phyloP scores from a whole-genome alignment of 2,329 filamentous ascomycete genomes.

The Nakataea oryzae region DNA sequence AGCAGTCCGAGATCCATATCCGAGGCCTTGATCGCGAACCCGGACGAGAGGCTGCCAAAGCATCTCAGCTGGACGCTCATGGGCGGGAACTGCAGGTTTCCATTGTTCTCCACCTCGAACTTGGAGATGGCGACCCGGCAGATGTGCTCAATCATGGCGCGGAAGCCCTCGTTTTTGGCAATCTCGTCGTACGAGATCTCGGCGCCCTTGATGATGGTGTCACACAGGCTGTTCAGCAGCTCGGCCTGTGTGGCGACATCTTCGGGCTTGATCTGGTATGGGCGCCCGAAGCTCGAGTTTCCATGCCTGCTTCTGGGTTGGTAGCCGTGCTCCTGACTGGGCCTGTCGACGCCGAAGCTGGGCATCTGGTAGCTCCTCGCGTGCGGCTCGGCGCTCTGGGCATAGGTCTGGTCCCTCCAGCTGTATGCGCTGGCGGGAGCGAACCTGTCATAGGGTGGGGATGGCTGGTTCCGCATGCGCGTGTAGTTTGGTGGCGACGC shows the following conservation, averaged over 20 bases:
- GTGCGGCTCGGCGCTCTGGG: background rate
- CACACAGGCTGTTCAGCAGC: conserved; percentile 37
- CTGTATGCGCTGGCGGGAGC: background rate
- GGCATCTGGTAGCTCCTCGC: background rate
- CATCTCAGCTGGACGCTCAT: conserved; percentile 58
- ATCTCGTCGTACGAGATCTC: conserved; percentile 57
- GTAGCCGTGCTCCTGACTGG: background rate
- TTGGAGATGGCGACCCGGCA: conserved; percentile 48
- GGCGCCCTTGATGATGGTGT: conserved; percentile 39
- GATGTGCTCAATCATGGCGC: conserved; percentile 51
- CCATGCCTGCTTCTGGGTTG: background rate
- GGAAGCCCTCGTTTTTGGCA: conserved; percentile 61
- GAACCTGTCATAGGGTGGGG: conserved; percentile 1
- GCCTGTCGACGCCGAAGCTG: background rate
- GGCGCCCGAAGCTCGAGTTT: conserved; percentile 9
- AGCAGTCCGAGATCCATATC: conserved; percentile 84
- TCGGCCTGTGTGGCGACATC: conserved; percentile 36
- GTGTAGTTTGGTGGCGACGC: conserved; percentile 6
- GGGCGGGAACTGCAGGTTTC: conserved; percentile 34
- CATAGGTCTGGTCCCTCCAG: background rate
- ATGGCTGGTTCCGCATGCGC: background rate
- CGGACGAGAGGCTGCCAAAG: conserved; percentile 75
- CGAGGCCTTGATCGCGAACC: conserved; percentile 78
- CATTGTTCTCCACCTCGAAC: conserved; percentile 33
- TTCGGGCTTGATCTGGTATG: conserved; percentile 20